Evolutionary conservation across 768 basidiomycete genomes (phyloP), one percentile per base, ranked within the genome.

Genomic region (Myochromella boudieri): DNA sequence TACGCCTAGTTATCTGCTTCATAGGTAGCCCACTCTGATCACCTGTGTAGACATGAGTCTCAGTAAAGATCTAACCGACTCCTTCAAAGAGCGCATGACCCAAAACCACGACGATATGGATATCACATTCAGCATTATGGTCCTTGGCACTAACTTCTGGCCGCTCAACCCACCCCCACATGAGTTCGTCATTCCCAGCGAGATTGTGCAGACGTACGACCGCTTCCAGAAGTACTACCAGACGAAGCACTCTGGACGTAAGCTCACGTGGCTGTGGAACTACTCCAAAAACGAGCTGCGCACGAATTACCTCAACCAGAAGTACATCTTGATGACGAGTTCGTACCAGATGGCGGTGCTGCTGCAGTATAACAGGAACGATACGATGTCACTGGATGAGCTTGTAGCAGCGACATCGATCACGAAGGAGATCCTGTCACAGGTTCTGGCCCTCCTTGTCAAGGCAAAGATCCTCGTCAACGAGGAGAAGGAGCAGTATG

Each of bases 261-360:
- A 97, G 59, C 78, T 97, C 24, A 95, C 92, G 0, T 99, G 97
- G 95, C 70, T 98, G 6, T 99, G 97, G 97, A 95, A 97, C 63
- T 91, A 95, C 65, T 94, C 89, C 37, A 95, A 97, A 76, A 95
- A 95, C 69, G 97, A 98, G 62, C 78, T 99, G 33, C 84, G 92
- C 49, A 95, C 95, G 51, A 95, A 90, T 65, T 94, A 97, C 68
- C 76, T 91, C 44, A 87, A 86, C 61, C 91, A 93, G 66, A 97
- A 95, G 72, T 98, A 97, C 72, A 94, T 97, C 56, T 70, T 98
- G 61, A 92, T 95, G 86, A 94, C 92, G 48, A 95, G 91, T 61
- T 84, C 93, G 28, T 98, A 92, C 68, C 97, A 99, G 71, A 94
- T 93, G 84, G 90, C 91, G n/a, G 89, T 99, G 40, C 72, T 98